Evolutionary conservation across 2,329 filamentous ascomycete species (phyloP), one percentile per base, ranked within the genome.

Genomic region (Paracamarosporium sp.): DNA sequence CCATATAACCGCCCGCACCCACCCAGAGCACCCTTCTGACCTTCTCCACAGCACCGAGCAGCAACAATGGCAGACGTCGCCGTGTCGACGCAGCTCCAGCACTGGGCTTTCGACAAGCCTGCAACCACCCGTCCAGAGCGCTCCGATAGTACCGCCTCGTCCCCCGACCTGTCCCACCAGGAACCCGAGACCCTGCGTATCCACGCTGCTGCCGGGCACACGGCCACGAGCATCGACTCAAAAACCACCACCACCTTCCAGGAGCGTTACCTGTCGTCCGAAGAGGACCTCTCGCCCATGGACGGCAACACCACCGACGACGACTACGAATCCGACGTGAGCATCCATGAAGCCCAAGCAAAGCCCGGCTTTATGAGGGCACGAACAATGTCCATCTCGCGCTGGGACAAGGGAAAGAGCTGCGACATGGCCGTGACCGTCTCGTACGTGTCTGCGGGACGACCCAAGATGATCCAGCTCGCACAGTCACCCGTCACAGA

Each of bases 381-480:
- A 7, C 65, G 70, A 48, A 71, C 66, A 40, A 70, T 76, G 67
- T 74, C 72, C 1, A 65, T 76, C 20, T 70, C 70, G 7, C 36
- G 68, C 51, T 71, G 67, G 63, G 67, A 73, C 45, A 71, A 72
- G 53, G 70, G 70, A 45, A 69, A 69, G 65, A 73, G 69, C 57
- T 71, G 70, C 56, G 73, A 77, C 63, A 67, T 75, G 63, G 75
- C 75, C 33, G 71, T 76, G 43, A 66, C 68, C 38, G 72, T 78
- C 13, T 76, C 75, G 12, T 75, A 74, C 47, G 70, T 73, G 35
- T 74, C 74, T 30, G 74, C 68, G 22, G 75, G 75, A 17, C 73
- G 75, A 7, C 73, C 75, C 44, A 78, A 75, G 65, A 68, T 78
- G 6, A 74, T 78, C 44, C 63, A 78, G 40, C 65, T 77, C 33